phyloP scores from a whole-genome alignment of 1,284 basidiomycete species.

The Mrakiaceae sp. region DNA sequence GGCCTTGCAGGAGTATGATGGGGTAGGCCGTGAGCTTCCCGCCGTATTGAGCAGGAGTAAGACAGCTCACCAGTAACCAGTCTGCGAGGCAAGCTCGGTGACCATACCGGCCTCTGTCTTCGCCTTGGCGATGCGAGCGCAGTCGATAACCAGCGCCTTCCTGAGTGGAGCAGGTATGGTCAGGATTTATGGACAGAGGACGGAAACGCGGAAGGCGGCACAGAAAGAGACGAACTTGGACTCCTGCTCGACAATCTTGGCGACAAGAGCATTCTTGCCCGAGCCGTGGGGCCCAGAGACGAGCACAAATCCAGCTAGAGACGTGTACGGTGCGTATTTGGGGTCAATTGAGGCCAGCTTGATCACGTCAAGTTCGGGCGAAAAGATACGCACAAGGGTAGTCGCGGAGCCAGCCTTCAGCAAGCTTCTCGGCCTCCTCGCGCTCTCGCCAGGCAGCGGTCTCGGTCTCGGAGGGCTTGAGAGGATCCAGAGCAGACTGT shows the following conservation, averaged over 20 bases:
- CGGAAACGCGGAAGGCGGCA: neutral
- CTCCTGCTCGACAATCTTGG: slow-evolving; percentile 48
- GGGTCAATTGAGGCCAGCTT: neutral
- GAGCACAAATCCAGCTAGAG: slow-evolving; percentile 42
- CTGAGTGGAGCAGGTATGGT: slow-evolving; percentile 35
- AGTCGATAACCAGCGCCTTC: slow-evolving; percentile 66
- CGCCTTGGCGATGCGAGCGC: slow-evolving; percentile 59
- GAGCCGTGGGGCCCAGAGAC: slow-evolving; percentile 86
- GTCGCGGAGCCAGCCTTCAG: slow-evolving; percentile 62
- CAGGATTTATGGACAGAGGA: neutral
- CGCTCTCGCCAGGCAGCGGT: slow-evolving; percentile 64
- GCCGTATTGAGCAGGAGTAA: neutral
- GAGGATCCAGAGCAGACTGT: too few species aligned
- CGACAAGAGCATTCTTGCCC: slow-evolving; percentile 68
- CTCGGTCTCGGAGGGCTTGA: neutral
- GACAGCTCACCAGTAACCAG: slow-evolving; percentile 43
- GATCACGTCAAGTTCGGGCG: neutral
- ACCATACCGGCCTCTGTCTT: slow-evolving; percentile 63
- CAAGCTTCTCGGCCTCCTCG: slow-evolving; percentile 55
- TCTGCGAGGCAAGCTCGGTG: slow-evolving; percentile 59
- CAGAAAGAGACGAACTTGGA: slow-evolving; percentile 39
- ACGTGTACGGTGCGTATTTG: neutral
- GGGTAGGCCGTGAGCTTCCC: neutral
- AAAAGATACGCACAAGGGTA: slow-evolving; percentile 45
- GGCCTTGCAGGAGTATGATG: slow-evolving; percentile 38